Percentiles rank a stretch among this genome's conserved stretches.
phyloP scores from a whole-genome alignment of 306 rosid genomes.

The Rubus parviflorus region DNA sequence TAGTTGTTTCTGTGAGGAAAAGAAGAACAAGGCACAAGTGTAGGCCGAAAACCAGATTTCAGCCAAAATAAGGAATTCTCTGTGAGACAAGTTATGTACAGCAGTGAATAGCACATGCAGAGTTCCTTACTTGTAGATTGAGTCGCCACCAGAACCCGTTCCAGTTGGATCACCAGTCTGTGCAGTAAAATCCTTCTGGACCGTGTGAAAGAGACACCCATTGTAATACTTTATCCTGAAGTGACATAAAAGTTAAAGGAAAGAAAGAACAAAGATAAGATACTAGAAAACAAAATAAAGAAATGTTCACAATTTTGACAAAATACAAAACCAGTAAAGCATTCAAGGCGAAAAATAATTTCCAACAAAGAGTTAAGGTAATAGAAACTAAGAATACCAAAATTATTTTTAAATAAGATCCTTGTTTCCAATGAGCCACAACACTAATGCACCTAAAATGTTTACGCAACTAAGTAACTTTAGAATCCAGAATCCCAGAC shows the following conservation, averaged over 20 bases:
- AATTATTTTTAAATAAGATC: not conserved
- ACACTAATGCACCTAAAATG: too few species aligned
- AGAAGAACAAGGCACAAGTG: slow-evolving; percentile 1
- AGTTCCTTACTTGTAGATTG: slow-evolving; percentile 64
- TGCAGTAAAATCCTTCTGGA: slow-evolving; percentile 95
- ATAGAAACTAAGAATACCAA: not conserved
- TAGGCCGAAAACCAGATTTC: not conserved
- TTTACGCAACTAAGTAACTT: not conserved
- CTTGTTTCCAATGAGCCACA: not conserved
- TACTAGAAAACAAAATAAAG: not conserved
- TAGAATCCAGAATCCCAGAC: not conserved
- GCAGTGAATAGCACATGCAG: not conserved
- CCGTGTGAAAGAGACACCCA: slow-evolving; percentile 80
- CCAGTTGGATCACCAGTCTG: slow-evolving; percentile 95
- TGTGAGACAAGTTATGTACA: not conserved
- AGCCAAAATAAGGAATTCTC: not conserved
- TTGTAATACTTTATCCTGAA: slow-evolving; percentile 80
- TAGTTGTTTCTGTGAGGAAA: not conserved
- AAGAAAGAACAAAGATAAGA: not conserved
- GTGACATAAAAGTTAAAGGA: not conserved
- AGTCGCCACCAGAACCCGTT: slow-evolving; percentile 71
- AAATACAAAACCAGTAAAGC: not conserved
- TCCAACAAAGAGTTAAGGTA: not conserved
- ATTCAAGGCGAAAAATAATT: not conserved
- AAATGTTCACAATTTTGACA: not conserved